Base-by-base conservation (phyloP, 495 filamentous ascomycete genomes). In the Aspergillus sclerotiicarbonarius region DNA sequence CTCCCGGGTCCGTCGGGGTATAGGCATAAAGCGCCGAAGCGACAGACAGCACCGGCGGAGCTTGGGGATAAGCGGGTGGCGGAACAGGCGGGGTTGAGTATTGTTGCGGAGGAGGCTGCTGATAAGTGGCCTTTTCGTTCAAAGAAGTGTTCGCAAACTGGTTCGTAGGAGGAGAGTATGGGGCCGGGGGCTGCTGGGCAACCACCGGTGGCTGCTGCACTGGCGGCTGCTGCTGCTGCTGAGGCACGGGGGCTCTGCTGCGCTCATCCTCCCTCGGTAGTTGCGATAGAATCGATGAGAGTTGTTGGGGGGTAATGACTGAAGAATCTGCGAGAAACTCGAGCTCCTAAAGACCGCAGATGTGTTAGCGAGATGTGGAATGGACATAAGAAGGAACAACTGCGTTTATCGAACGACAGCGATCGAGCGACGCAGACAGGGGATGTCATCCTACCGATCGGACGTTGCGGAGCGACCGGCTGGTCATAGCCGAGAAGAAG, bases 1-100 rank as follows among this genome's bases (percentile, higher is more conserved):
- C 94, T 37, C 90, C 89, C 6, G 85, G 75, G 60, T 96, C 90
- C 31, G 84, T 80, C 13, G 86, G 87, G 25, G 78, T 80, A 77
- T 96, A 98, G 58, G 82, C 82, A 74, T 94, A 97, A 7, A 96
- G 78, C 5, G 93, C 94, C 18, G 84, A 80, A n/a, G 89, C 90
- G 59, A 87, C 78, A 29, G 83, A 80, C 35, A 96, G 72, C 30
- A 88, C 75, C 0, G 83, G 82, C 41, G 81, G 84, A 19, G 66
- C 71, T 72, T 78, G 70, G 61, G 76, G 69, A 72, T 84, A 75
- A 63, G 79, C 67, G 64, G 87, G 82, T 35, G 78, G 81, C 20
- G 83, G 79, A 25, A 32, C 4, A 16, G 47, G 15, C 47, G 84
- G 73, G 53, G 70, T 66, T 52, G 72, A 56, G 67, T 80, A 63